Evolutionary conservation across 345 rosid genomes (phyloP).

Genomic region (Capsella bursapastoris): DNA sequence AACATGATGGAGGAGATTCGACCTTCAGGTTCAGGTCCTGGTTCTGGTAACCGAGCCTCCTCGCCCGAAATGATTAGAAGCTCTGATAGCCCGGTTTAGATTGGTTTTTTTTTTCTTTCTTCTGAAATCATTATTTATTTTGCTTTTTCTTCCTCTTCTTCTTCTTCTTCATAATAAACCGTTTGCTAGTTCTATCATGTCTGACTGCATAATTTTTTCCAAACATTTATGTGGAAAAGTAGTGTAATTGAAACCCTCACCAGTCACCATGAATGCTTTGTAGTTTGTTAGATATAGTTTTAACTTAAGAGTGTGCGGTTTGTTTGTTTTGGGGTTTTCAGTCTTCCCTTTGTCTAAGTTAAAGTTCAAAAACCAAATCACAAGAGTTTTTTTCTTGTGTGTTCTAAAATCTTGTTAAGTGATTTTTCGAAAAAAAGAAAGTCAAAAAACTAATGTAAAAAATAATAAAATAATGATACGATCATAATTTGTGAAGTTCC

Average conservation of each 20-base stretch:
- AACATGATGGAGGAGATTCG: slow-evolving; percentile 80
- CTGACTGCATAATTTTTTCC: slow-evolving; percentile 33
- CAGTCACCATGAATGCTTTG: slow-evolving; percentile 14
- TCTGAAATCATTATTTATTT: slow-evolving; percentile 35
- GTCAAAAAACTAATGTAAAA: no score
- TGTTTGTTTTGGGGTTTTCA: background rate
- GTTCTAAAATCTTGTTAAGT: no score
- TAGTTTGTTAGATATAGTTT: slow-evolving; percentile 23
- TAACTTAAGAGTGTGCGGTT: slow-evolving; percentile 5
- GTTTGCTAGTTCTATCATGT: slow-evolving; percentile 19
- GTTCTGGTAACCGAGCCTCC: slow-evolving; percentile 60
- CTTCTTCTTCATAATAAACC: slow-evolving; percentile 15
- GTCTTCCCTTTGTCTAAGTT: background rate
- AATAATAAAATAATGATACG: no score
- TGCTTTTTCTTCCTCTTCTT: slow-evolving; percentile 5
- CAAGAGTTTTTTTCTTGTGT: no score
- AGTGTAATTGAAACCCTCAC: slow-evolving; percentile 34
- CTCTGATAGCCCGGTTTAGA: slow-evolving; percentile 47
- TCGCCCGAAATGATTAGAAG: slow-evolving; percentile 56
- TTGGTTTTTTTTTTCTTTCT: slow-evolving; percentile 2
- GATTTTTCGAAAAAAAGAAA: no score
- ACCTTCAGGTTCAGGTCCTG: slow-evolving; percentile 49
- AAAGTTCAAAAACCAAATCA: no score
- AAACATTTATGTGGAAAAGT: slow-evolving; percentile 24
- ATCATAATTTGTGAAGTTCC: no score